Evolutionary conservation across 371 early-diverging fungal genomes (phyloP).

Genomic region (Massospora cicadina): DNA sequence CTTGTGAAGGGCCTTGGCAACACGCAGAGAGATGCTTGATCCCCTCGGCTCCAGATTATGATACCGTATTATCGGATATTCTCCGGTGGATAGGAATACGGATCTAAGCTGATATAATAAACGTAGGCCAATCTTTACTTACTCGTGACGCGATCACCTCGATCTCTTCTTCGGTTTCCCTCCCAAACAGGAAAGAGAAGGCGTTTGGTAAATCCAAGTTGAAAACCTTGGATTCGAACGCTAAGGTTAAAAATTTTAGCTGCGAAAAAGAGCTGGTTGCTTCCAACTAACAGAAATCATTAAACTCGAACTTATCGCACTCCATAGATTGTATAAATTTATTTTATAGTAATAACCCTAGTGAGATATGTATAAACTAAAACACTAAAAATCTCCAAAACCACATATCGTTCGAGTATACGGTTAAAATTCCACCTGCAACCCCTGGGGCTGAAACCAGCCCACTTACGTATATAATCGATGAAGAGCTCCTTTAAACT

Average conservation of each 20-base stretch:
- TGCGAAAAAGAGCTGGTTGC: constrained; percentile 11
- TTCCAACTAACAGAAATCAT: background rate
- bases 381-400: too few species aligned
- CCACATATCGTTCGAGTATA: too few species aligned
- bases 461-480: constrained; percentile 40
- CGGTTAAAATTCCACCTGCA: too few species aligned
- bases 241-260: constrained; percentile 21
- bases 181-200: constrained; percentile 38
- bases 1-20: constrained; percentile 32
- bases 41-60: constrained; percentile 34
- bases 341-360: too few species aligned
- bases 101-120: constrained; percentile 30
- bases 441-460: too few species aligned
- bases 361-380: too few species aligned
- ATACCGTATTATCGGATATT: constrained; percentile 74
- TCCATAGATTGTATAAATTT: too few species aligned
- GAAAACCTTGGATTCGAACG: constrained; percentile 62
- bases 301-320: too few species aligned
- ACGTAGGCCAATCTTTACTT: constrained; percentile 6
- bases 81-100: constrained; percentile 57
- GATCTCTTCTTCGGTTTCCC: constrained; percentile 44
- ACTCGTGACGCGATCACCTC: constrained; percentile 11
- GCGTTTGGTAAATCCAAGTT: constrained; percentile 47
- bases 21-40: constrained; percentile 23
- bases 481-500: constrained; percentile 65